phyloP scores from a whole-genome alignment of 2,329 filamentous ascomycete species.

The Fusarium mexicanum region DNA sequence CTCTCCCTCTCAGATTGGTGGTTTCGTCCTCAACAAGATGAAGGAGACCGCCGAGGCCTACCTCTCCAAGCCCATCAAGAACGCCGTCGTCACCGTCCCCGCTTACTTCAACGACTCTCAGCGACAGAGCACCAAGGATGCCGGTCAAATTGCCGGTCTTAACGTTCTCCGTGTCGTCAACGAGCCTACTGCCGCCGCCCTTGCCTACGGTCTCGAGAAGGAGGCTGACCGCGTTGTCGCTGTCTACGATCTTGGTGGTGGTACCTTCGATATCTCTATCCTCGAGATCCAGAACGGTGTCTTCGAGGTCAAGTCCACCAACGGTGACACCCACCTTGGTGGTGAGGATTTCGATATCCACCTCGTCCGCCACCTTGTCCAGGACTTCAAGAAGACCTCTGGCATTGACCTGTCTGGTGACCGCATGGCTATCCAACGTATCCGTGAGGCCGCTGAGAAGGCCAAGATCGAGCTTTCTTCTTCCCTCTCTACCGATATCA shows the following conservation, averaged over 20 bases:
- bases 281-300: slow-evolving; percentile 98
- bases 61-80: slow-evolving; percentile 82
- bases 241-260: slow-evolving; percentile 97
- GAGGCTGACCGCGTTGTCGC: slow-evolving; percentile 88
- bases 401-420: slow-evolving; percentile 89
- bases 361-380: slow-evolving; percentile 91
- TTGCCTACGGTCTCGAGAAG: slow-evolving; percentile 97
- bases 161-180: slow-evolving; percentile 98
- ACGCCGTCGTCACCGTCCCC: slow-evolving; percentile 95
- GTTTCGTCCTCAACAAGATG: slow-evolving; percentile 97
- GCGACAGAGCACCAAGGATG: slow-evolving; percentile 97
- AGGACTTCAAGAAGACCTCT: slow-evolving; percentile 96
- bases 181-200: slow-evolving; percentile 94
- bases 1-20: slow-evolving; percentile 97
- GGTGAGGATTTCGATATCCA: slow-evolving; percentile 98
- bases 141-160: slow-evolving; percentile 93
- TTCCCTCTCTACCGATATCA: slow-evolving; percentile 95
- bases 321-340: slow-evolving; percentile 97
- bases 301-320: slow-evolving; percentile 99
- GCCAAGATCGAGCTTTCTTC: slow-evolving; percentile 99
- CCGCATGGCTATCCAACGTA: slow-evolving; percentile 99
- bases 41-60: slow-evolving; percentile 98
- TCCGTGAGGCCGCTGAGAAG: slow-evolving; percentile 98
- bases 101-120: slow-evolving; percentile 99
- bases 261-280: slow-evolving; percentile 98